These are phyloP conservation scores for Periconia sp. DNA, from an alignment of 2,329 filamentous ascomycete species.

Conservation along the genomic window DNA sequence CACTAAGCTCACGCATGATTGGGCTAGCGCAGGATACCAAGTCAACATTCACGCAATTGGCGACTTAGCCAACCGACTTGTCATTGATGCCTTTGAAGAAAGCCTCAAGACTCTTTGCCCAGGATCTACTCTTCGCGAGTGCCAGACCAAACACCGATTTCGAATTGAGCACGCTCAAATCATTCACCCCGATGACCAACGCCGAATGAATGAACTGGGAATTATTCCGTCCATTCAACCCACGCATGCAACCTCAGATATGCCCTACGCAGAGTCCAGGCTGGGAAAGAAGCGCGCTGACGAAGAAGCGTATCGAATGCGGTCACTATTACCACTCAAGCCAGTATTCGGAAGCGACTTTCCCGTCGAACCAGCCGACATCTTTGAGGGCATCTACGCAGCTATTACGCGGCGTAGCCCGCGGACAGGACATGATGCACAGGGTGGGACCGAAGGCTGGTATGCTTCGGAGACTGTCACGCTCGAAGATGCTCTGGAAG, in stretches of 20 bases:
- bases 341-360: slow-evolving; percentile 73
- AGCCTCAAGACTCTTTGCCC: slow-evolving; percentile 63
- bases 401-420: slow-evolving; percentile 68
- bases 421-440: slow-evolving; percentile 49
- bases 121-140: slow-evolving; percentile 44
- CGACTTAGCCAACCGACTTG: slow-evolving; percentile 70
- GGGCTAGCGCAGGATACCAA: slow-evolving; percentile 68
- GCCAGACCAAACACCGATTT: slow-evolving; percentile 64
- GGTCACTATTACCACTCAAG: slow-evolving; percentile 60
- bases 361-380: slow-evolving; percentile 71
- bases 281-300: slow-evolving; percentile 63
- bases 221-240: slow-evolving; percentile 74
- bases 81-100: slow-evolving; percentile 66
- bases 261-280: slow-evolving; percentile 68
- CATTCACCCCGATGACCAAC: slow-evolving; percentile 69
- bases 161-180: slow-evolving; percentile 76
- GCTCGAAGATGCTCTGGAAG: slow-evolving; percentile 64
- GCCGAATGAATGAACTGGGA: slow-evolving; percentile 62
- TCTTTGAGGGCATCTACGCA: slow-evolving; percentile 73
- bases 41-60: slow-evolving; percentile 77
- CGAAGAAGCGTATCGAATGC: slow-evolving; percentile 70
- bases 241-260: slow-evolving; percentile 74
- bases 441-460: slow-evolving; percentile 62
- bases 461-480: slow-evolving; percentile 64
- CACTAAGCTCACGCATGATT: slow-evolving; percentile 59